Percentiles rank a stretch among this genome's conserved stretches.
Evolutionary conservation across 495 filamentous ascomycete species (phyloP).

Genomic region (Usnea hakonensis): DNA sequence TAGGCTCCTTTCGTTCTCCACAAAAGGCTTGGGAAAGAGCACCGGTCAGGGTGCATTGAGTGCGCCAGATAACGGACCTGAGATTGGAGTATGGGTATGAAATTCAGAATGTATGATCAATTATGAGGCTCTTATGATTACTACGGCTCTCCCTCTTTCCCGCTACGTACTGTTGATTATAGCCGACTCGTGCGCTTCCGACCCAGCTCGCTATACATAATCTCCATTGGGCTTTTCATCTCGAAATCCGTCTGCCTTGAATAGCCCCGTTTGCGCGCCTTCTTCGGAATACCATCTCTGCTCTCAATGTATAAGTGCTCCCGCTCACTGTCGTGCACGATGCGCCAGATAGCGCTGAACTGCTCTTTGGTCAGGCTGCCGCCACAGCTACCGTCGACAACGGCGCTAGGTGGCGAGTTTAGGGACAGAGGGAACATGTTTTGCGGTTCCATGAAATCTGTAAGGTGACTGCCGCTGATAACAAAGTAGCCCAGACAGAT

Average conservation of each 20-base stretch:
- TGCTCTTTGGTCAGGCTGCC: conserved; percentile 48
- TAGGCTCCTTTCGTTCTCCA: background rate
- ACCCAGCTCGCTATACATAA: conserved; percentile 4
- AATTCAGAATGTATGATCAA: background rate
- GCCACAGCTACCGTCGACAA: conserved; percentile 56
- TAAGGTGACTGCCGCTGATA: conserved; percentile 48
- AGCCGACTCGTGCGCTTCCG: conserved; percentile 9
- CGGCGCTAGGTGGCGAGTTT: conserved; percentile 52
- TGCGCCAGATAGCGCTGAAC: conserved; percentile 52
- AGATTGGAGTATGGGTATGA: background rate
- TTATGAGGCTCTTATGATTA: background rate
- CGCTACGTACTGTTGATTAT: background rate
- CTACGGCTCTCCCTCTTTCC: background rate
- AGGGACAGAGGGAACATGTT: conserved; percentile 64
- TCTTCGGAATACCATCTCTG: conserved; percentile 2
- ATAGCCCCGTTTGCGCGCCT: background rate
- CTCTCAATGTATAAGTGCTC: conserved; percentile 22
- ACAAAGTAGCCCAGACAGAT: conserved; percentile 50
- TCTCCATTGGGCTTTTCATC: conserved; percentile 5
- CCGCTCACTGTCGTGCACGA: conserved; percentile 28
- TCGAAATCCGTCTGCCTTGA: conserved; percentile 1
- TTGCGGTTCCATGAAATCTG: conserved; percentile 67
- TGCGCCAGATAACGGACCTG: background rate
- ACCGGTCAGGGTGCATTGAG: background rate
- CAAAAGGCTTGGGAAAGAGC: too few species aligned